Evolutionary conservation across 2,329 filamentous ascomycete species (phyloP).

Genomic region (Trichoderma sp.): DNA sequence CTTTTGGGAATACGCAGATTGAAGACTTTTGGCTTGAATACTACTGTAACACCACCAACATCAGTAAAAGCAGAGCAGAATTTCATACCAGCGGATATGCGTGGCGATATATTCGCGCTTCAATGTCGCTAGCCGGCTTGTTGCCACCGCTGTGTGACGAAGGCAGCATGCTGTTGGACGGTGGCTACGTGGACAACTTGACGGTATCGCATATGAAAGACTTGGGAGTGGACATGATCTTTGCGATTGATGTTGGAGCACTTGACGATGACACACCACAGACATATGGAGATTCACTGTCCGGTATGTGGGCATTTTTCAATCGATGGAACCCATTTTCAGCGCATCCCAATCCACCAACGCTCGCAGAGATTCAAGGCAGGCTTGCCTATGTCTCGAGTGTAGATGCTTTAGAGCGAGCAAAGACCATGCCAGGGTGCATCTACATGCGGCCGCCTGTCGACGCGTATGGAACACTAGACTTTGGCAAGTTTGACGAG

Average conservation of each 20-base stretch:
- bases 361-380: conserved; percentile 93
- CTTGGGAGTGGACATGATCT: conserved; percentile 89
- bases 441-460: conserved; percentile 96
- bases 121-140: conserved; percentile 93
- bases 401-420: conserved; percentile 90
- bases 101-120: conserved; percentile 94
- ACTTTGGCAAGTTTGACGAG: conserved; percentile 98
- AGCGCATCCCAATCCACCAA: conserved; percentile 85
- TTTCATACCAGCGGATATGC: conserved; percentile 96
- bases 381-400: conserved; percentile 92
- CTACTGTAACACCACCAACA: conserved; percentile 99
- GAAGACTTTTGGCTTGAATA: conserved; percentile 99
- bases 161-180: conserved; percentile 93
- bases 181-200: conserved; percentile 95
- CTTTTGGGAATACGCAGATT: conserved; percentile 94
- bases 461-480: conserved; percentile 88
- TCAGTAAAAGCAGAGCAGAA: conserved; percentile 88
- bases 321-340: conserved; percentile 99
- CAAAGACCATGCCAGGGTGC: conserved; percentile 88
- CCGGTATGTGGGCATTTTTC: conserved; percentile 90
- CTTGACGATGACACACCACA: conserved; percentile 92
- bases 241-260: conserved; percentile 91
- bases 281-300: conserved; percentile 89
- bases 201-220: conserved; percentile 97
- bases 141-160: conserved; percentile 95